Base-by-base conservation (phyloP, 202 grass and related monocot species). In the Panicum virgatum region DNA sequence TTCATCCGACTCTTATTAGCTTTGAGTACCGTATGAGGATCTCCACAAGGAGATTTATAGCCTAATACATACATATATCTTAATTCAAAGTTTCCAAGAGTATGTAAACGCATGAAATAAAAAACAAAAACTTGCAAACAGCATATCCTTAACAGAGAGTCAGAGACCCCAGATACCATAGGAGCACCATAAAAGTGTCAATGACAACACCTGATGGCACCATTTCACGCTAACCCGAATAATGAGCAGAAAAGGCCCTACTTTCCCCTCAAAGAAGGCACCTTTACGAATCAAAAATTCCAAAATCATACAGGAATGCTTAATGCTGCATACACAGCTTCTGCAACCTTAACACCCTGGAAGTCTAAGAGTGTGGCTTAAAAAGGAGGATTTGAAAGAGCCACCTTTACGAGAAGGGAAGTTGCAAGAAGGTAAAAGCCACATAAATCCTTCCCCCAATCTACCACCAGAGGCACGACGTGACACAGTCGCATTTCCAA, bases 211-310 rank as follows among this genome's bases (percentile, higher is more conserved):
- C 73, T 78, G 27, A 74, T 9, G 66, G 34, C 66, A 73, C 58
- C 74, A 66, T 82, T 63, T 86, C 42, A 89, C 37, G 78, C 48
- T 8, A 62, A 68, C 44, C 4, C 59, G 30, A 70, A 60, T 34
- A 86, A 27, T 44, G 51, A 20, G 26, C 27, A 85, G 69, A 75
- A 85, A 85, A 85, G 85, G 47, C 32, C 12, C 57, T 52, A 62
- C 89, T 82, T 84, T 79, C 53, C 68, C 53, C 62, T 52, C 65
- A 84, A 66, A 79, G 73, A 53, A 53, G 38, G 64, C 66, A 29
- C 73, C 74, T 89, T 89, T 85, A 81, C 9, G 82, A 47, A 77
- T 72, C 36, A 85, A 69, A 72, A 29, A 58, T 43, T 36, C 56
- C 45, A 46, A 62, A 46, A 72, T n/a, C 39, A 36, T 53, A 48